Conservation (phyloP, 225 moss, liverwort and hornwort species). For the Takakia lepidozioides region DNA sequence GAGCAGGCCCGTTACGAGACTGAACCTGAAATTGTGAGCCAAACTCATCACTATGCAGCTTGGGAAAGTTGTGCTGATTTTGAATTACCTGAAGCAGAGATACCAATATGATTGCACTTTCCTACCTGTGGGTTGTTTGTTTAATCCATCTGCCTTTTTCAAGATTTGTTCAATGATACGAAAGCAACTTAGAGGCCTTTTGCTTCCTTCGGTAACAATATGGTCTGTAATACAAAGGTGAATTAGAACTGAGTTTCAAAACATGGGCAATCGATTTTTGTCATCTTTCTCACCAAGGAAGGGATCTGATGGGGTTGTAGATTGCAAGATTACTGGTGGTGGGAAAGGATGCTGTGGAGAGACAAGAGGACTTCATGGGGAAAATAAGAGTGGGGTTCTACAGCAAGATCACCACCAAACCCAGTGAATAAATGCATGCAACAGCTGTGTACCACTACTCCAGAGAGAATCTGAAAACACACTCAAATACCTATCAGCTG, state of each 20-base stretch:
- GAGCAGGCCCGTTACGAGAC: conserved; percentile 70
- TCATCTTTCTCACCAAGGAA: background rate
- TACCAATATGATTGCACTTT: background rate
- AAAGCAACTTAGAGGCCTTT: background rate
- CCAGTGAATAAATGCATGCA: too few relatives aligned
- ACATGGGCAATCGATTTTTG: background rate
- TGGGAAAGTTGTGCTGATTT: too few relatives aligned
- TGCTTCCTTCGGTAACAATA: background rate
- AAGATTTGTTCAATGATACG: too few relatives aligned
- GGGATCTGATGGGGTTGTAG: conserved; percentile 22
- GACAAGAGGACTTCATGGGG: too few relatives aligned
- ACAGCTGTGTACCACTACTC: too few relatives aligned
- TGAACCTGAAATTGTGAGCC: conserved; percentile 57
- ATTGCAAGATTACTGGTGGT: conserved; percentile 68
- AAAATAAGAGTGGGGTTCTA: too few relatives aligned
- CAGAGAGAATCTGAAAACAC: too few relatives aligned
- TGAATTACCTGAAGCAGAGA: too few relatives aligned
- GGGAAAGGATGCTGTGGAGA: conserved; percentile 68
- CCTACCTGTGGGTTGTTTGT: too few relatives aligned
- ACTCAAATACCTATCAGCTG: too few relatives aligned
- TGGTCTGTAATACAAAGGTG: background rate
- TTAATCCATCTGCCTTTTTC: too few relatives aligned
- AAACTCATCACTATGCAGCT: background rate
- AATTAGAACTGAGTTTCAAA: background rate
- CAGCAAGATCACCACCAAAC: too few relatives aligned